Evolutionary conservation across 1,284 basidiomycete genomes (phyloP).

Genomic region (Rhodotorula sp.): DNA sequence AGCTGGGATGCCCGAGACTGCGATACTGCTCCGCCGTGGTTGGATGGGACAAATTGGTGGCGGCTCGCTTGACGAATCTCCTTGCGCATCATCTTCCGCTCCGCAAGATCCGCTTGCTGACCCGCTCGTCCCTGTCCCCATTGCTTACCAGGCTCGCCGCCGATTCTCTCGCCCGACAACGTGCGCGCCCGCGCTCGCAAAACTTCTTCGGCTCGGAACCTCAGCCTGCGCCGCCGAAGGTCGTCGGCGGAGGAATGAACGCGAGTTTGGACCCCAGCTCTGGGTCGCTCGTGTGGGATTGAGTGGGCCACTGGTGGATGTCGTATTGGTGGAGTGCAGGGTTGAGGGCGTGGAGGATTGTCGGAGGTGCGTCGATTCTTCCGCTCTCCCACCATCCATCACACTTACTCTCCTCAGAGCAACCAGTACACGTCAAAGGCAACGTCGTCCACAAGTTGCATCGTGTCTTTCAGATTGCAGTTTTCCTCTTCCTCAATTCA

Average conservation of each 20-base stretch:
- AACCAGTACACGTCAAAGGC: not conserved
- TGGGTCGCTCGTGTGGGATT: slow-evolving; percentile 31
- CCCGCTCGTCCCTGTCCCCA: not conserved
- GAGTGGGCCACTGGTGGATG: not conserved
- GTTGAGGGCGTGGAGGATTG: not conserved
- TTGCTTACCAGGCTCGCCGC: slow-evolving; percentile 7
- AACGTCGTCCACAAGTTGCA: not conserved
- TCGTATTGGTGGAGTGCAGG: not conserved
- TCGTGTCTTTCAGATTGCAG: not conserved
- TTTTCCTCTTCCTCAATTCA: not conserved
- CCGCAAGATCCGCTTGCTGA: not conserved
- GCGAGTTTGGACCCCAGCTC: slow-evolving; percentile 22
- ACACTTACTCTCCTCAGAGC: not conserved
- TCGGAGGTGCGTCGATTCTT: no score
- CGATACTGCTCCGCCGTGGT: no score
- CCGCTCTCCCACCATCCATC: no score
- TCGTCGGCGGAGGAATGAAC: slow-evolving; percentile 17
- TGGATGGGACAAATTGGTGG: not conserved
- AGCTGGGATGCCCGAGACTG: no score
- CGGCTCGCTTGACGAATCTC: not conserved
- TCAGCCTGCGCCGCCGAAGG: not conserved
- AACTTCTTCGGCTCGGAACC: slow-evolving; percentile 31
- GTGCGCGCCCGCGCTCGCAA: slow-evolving; percentile 21
- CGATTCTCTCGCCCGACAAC: slow-evolving; percentile 4
- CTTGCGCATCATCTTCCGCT: not conserved